Evolutionary conservation across 2,329 filamentous ascomycete species (phyloP), one percentile per base, ranked within the genome.

Genomic region (Apiospora phragmitis): DNA sequence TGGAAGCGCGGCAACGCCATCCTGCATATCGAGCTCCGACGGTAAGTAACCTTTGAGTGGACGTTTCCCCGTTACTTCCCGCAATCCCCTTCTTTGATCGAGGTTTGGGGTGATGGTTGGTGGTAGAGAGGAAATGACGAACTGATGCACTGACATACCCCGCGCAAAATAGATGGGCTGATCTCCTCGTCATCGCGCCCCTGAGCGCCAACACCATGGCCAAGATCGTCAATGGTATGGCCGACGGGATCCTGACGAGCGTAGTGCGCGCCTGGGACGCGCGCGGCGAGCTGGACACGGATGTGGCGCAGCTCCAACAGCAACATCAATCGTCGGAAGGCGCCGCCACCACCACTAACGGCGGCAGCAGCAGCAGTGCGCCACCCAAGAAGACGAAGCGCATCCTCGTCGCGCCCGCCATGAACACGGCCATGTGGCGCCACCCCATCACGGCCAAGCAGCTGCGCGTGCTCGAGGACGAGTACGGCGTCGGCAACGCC

Each of bases 361-460:
- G 18, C n/a, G 18, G 7, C 9, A 11, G 26, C 24, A n/a, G 12
- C 8, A 11, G 43, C 42, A 16, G 18, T 59, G 24, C 0, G 38
- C 35, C 35, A 16, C 55, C 43, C 26, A 81, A 78, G 7, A 80
- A 78, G 68, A 89, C 86, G 79, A 92, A 91, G 80, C 88, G 85
- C 73, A 94, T 97, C 45, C 77, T 96, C 1, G 92, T 95, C 0
- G 93, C 93, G 2, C 91, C 92, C 1, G 91, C 92, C 41, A 97
- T 97, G 94, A 97, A 98, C 80, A 94, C 90, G 32, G 90, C 91
- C 4, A 97, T 97, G 95, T 97, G 93, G 92, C 85, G 86, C 70
- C 94, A 98, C 79, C 95, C 94, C 1, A 84, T 97, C 65, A 97
- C 95, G 0, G 86, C 82, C 67, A 89, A 88, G 73, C 94, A 97